Evolutionary conservation across 2,329 filamentous ascomycete genomes (phyloP), one percentile per base, ranked within the genome.

Genomic region (Colletotrichum paranaense): DNA sequence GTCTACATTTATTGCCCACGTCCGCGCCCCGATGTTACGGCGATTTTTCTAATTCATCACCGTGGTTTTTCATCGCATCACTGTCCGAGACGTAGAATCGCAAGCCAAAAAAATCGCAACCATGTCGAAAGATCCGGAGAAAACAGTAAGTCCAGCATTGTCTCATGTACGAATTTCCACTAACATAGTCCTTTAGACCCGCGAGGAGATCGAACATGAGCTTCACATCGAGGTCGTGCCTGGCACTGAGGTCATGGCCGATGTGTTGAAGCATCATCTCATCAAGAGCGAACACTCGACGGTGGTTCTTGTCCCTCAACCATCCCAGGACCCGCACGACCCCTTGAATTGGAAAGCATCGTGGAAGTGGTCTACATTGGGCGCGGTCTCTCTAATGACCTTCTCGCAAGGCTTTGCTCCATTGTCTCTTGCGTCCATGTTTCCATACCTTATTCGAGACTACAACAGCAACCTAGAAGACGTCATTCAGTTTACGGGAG

Each of bases 221-320:
- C 76, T 80, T 16, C 70, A 77, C 64, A 83, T 76, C 65, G 80
- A 49, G 77, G 66, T 82, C 82, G 76, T 82, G 67, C 79, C 80
- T 5, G 81, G 80, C 19, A 78, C 79, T 4, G 83, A 84, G 78
- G 81, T 84, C 68, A 84, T 84, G 83, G 79, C 77, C 49, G 82
- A 93, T 83, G 86, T 92, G 49, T 90, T 89, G 24, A 82, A 83
- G 1, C 89, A 91, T 80, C 90, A 92, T 79, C 92, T 92, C 77
- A 89, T 92, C 77, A 92, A 92, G 77, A 77, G 78, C 30, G 80
- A 81, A 26, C 73, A 84, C 42, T 86, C 88, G 1, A 64, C 84
- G 24, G 85, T 87, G 5, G 83, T 88, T 19, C 78, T 88, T 8
- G 81, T 87, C n/a, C 87, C 87, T 8, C 82, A 84, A 62, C 87